Percentiles rank a stretch among this genome's conserved stretches.
phyloP scores from a whole-genome alignment of 768 basidiomycete genomes.

The Tylopilus sp. region DNA sequence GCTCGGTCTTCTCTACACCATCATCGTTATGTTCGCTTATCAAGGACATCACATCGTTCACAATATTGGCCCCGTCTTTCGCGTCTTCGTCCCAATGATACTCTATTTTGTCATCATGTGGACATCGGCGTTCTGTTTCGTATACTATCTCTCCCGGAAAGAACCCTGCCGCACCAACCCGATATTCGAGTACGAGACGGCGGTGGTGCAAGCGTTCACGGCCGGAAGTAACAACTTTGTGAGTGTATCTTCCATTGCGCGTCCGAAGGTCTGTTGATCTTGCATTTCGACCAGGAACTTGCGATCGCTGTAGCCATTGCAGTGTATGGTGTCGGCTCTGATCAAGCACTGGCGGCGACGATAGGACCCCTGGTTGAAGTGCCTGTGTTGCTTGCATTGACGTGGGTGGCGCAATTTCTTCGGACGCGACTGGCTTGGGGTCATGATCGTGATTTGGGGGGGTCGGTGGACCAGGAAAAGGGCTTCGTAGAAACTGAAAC shows the following conservation, averaged over 20 bases:
- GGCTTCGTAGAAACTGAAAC: background rate
- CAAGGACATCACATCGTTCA: conserved; percentile 67
- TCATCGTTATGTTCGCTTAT: conserved; percentile 71
- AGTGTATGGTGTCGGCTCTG: conserved; percentile 71
- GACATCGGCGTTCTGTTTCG: conserved; percentile 54
- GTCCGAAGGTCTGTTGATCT: background rate
- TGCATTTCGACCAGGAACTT: conserved; percentile 49
- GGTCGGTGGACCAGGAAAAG: background rate
- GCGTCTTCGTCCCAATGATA: conserved; percentile 76
- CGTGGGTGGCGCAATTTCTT: conserved; percentile 57
- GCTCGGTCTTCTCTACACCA: conserved; percentile 77
- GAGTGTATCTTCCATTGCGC: conserved; percentile 18
- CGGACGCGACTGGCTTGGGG: conserved; percentile 41
- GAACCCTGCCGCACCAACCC: conserved; percentile 18
- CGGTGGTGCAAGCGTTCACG: conserved; percentile 76
- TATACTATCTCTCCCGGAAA: conserved; percentile 45
- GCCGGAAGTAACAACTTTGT: conserved; percentile 80
- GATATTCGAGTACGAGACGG: conserved; percentile 59
- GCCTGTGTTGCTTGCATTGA: conserved; percentile 67
- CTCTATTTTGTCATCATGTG: conserved; percentile 81
- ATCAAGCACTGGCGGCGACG: conserved; percentile 79
- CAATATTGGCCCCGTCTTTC: conserved; percentile 74
- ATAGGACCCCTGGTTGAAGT: conserved; percentile 79
- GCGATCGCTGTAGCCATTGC: conserved; percentile 82
- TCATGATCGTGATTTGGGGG: background rate